Evolutionary conservation across 768 basidiomycete genomes (phyloP).

Genomic region (Sporobolomyces phaffii): DNA sequence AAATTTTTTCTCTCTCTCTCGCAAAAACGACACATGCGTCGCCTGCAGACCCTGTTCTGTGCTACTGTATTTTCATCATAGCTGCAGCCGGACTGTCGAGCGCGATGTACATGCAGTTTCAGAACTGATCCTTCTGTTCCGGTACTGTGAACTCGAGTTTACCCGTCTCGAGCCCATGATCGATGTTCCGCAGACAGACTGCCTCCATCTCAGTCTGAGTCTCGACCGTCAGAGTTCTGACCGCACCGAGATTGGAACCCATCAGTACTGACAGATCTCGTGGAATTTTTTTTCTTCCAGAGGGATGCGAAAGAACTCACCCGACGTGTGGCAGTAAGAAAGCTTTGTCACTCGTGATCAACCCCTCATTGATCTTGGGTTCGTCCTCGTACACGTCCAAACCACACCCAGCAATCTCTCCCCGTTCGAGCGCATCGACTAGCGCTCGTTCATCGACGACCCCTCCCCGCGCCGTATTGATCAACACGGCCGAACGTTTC

Average conservation of each 20-base stretch:
- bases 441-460: slow-evolving; percentile 82
- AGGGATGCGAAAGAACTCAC: background rate
- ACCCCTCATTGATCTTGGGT: slow-evolving; percentile 67
- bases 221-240: slow-evolving; percentile 66
- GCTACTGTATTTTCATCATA: too few species aligned
- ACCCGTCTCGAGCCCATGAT: slow-evolving; percentile 31
- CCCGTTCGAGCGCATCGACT: slow-evolving; percentile 74
- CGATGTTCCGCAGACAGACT: slow-evolving; percentile 70
- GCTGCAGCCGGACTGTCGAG: too few species aligned
- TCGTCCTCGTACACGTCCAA: slow-evolving; percentile 59
- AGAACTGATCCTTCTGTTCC: slow-evolving; percentile 25
- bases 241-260: too few species aligned
- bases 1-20: background rate
- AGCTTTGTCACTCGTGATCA: slow-evolving; percentile 74
- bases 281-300: too few species aligned
- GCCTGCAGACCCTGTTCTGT: too few species aligned
- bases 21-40: too few species aligned
- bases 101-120: too few species aligned
- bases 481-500: slow-evolving; percentile 33
- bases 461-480: slow-evolving; percentile 60
- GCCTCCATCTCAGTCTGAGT: slow-evolving; percentile 76
- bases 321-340: slow-evolving; percentile 89
- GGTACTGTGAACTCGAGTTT: slow-evolving; percentile 25
- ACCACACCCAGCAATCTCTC: slow-evolving; percentile 45
- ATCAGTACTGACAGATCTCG: background rate